A percentile compares a stretch with the other conserved stretches of the same genome.
phyloP scores from a whole-genome alignment of 1,284 basidiomycete genomes.

The Prillingera fragicola region DNA sequence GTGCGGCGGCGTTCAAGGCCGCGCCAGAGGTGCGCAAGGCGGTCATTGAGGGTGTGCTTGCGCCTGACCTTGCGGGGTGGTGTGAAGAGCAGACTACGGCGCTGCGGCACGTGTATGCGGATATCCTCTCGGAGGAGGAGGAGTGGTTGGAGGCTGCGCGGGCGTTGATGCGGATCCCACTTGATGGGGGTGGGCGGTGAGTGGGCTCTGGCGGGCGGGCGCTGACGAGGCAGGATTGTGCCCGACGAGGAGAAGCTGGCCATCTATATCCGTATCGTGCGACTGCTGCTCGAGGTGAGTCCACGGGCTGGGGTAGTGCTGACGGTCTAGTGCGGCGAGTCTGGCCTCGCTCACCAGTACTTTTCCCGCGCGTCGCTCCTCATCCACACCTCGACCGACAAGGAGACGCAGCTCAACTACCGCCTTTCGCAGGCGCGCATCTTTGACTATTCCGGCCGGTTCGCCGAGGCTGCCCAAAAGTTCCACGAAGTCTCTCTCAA shows the following conservation, averaged over 20 bases:
- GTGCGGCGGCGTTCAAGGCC: slow-evolving; percentile 1
- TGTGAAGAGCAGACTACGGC: slow-evolving; percentile 93
- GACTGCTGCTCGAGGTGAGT: slow-evolving; percentile 82
- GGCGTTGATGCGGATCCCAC: slow-evolving; percentile 80
- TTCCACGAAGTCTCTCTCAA: slow-evolving; percentile 93
- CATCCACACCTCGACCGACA: slow-evolving; percentile 68
- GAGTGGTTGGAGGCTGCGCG: slow-evolving; percentile 89
- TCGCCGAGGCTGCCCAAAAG: slow-evolving; percentile 86
- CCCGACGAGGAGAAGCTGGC: slow-evolving; percentile 80
- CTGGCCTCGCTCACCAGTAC: slow-evolving; percentile 85
- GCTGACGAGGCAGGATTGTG: slow-evolving; percentile 53
- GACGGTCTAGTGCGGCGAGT: slow-evolving; percentile 38
- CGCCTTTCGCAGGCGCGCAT: slow-evolving; percentile 83
- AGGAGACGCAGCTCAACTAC: slow-evolving; percentile 70
- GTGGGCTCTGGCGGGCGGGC: slow-evolving; percentile 19
- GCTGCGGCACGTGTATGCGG: slow-evolving; percentile 77
- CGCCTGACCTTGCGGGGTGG: slow-evolving; percentile 54
- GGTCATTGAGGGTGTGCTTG: neutral
- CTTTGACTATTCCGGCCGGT: slow-evolving; percentile 83
- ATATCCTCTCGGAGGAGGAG: slow-evolving; percentile 81
- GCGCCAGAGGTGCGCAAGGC: slow-evolving; percentile 7
- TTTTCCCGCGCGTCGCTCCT: slow-evolving; percentile 92
- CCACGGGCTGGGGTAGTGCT: neutral
- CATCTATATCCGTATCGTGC: slow-evolving; percentile 88
- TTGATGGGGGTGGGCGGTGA: slow-evolving; percentile 85